phyloP scores from a whole-genome alignment of 208 protist species.

The Strigomonas galati region DNA sequence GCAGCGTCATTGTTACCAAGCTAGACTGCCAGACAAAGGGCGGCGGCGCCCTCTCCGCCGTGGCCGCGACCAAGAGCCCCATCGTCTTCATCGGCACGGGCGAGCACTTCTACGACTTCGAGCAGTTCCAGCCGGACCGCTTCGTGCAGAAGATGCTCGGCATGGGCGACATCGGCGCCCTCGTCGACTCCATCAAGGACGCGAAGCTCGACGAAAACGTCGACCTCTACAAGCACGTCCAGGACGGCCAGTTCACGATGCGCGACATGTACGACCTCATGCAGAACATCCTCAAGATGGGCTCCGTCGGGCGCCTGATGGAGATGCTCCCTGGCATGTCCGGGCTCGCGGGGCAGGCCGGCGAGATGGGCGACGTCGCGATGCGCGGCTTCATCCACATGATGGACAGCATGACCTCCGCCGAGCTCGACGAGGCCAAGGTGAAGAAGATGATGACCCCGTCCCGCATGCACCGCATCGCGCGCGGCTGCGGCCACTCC shows the following conservation, averaged over 20 bases:
- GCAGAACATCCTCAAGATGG: slow-evolving; percentile 94
- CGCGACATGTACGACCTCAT: slow-evolving; percentile 97
- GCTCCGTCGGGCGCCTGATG: slow-evolving; percentile 92
- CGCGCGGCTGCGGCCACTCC: slow-evolving; percentile 75
- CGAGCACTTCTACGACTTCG: slow-evolving; percentile 98
- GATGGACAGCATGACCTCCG: slow-evolving; percentile 95
- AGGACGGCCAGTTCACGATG: slow-evolving; percentile 93
- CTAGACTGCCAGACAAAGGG: slow-evolving; percentile 99
- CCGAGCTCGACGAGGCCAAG: slow-evolving; percentile 87
- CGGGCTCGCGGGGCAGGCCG: slow-evolving; percentile 44
- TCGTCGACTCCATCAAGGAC: slow-evolving; percentile 93
- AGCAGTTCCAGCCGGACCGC: slow-evolving; percentile 85
- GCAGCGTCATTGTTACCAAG: slow-evolving; percentile 99
- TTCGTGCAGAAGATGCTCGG: slow-evolving; percentile 95
- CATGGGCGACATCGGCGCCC: slow-evolving; percentile 93
- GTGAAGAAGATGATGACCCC: slow-evolving; percentile 91
- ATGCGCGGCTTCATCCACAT: slow-evolving; percentile 95
- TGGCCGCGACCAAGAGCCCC: slow-evolving; percentile 96
- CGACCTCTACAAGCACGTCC: slow-evolving; percentile 87
- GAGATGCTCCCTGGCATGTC: slow-evolving; percentile 93
- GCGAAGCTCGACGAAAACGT: slow-evolving; percentile 81
- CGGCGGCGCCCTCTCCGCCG: slow-evolving; percentile 96
- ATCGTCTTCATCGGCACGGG: slow-evolving; percentile 99
- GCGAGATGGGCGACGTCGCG: slow-evolving; percentile 63
- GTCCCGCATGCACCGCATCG: slow-evolving; percentile 80